Evolutionary conservation across 441 rosid species (phyloP), one percentile per base, ranked within the genome.

Genomic region (Arabidopsis hybrid): DNA sequence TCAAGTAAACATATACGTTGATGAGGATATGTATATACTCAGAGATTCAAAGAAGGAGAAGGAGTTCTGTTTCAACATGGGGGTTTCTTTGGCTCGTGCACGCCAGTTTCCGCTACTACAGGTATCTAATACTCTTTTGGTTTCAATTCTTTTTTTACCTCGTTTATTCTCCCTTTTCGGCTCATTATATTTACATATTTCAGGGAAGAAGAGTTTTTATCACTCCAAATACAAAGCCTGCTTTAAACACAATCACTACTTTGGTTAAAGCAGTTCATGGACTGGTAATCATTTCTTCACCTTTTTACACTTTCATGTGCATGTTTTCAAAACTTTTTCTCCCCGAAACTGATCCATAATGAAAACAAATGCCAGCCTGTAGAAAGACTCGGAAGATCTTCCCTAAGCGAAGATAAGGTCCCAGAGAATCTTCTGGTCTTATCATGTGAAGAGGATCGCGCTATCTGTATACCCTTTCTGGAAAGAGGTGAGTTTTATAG

Each of bases 21-120:
- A 90, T 73, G 98, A 93, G 80, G 90, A 85, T 79, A 66, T 74
- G 13, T 88, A 82, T 67, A 71, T 88, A 53, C 85, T 93, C 49
- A 89, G 96, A 80, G 98, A 91, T 73, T 75, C 78, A 16, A 86
- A 83, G 72, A 93, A 88, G 79, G 98, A 93, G 84, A 91, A 79
- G 77, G 90, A 91, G 63, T 81, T 93, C 53, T 88, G 95, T 79
- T 93, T 93, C 76, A 87, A 81, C 82, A 82, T 93, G 92, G 83
- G 89, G 60, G 82, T 83, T 75, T 80, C 96, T 70, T 81, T 93
- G 84, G 91, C 87, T 77, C 84, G 80, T 71, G 90, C 97, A 52
- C 78, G 83, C 51, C 88, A 85, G 49, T 49, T 42, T 75, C 93
- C 96, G 5, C 85, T 93, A 60, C 76, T 89, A 16, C 68, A 89